Percentiles rank a stretch among this genome's conserved stretches.
Evolutionary conservation across 2,329 filamentous ascomycete species (phyloP).

Genomic region (Verticillium dahliae): DNA sequence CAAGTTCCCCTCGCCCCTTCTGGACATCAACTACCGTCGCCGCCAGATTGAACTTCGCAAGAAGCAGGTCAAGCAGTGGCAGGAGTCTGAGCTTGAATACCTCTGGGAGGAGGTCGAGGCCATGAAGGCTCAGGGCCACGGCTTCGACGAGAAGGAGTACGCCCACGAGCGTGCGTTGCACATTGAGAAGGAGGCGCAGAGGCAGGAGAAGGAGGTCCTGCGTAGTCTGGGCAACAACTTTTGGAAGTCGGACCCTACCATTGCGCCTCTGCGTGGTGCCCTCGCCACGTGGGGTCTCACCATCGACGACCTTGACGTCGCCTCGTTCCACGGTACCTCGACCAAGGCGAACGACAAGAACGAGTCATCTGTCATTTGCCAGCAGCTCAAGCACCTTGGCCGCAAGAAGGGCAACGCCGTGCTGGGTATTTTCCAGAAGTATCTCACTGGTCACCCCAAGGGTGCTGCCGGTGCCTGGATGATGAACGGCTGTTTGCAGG

Average conservation of each 20-base stretch:
- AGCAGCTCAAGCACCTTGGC: constrained; percentile 91
- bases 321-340: constrained; percentile 97
- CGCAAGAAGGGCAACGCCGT: constrained; percentile 95
- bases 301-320: constrained; percentile 89
- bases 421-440: constrained; percentile 98
- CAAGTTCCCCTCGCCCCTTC: constrained; percentile 89
- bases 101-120: constrained; percentile 87
- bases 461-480: constrained; percentile 99
- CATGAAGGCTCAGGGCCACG: constrained; percentile 71
- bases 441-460: constrained; percentile 97
- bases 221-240: constrained; percentile 95
- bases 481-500: constrained; percentile 97
- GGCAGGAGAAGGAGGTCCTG: constrained; percentile 90
- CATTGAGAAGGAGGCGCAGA: constrained; percentile 76
- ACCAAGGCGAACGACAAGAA: constrained; percentile 99
- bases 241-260: constrained; percentile 93
- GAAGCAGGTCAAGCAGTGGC: constrained; percentile 93
- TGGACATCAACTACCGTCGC: constrained; percentile 96
- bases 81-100: constrained; percentile 89
- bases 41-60: constrained; percentile 91
- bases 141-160: constrained; percentile 79
- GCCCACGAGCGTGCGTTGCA: constrained; percentile 77
- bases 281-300: constrained; percentile 97
- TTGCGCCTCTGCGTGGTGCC: constrained; percentile 91
- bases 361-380: constrained; percentile 93